A percentile compares a stretch with the other conserved stretches of the same genome.
phyloP scores from a whole-genome alignment of 164 flowering plant species.

The Annona squamosa region DNA sequence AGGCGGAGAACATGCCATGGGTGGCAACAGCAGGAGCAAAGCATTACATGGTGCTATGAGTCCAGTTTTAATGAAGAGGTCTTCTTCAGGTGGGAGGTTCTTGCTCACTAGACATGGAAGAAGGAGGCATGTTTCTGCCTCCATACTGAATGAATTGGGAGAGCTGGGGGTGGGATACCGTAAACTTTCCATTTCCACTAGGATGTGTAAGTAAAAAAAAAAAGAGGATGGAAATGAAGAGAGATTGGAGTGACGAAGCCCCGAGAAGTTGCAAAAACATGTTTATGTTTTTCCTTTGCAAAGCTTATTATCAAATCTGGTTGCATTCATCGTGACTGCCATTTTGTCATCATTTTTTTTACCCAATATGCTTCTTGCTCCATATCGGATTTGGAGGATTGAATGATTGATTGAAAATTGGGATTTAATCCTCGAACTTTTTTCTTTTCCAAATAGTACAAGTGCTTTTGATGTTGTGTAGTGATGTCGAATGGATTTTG shows the following conservation, averaged over 20 bases:
- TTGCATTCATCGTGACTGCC: too few relatives aligned
- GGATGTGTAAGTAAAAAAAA: background rate
- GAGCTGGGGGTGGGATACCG: background rate
- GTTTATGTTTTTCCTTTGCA: constrained; percentile 1
- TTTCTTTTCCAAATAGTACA: too few relatives aligned
- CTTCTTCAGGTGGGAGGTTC: constrained; percentile 62
- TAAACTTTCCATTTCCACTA: background rate
- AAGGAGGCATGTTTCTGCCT: constrained; percentile 16
- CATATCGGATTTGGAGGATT: too few relatives aligned
- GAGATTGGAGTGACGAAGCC: background rate
- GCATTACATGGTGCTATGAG: constrained; percentile 30
- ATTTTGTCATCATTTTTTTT: too few relatives aligned
- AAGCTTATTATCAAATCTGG: too few relatives aligned
- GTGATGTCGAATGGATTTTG: too few relatives aligned
- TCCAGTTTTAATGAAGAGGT: constrained; percentile 50
- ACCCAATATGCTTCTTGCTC: too few relatives aligned
- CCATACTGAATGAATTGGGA: constrained; percentile 7
- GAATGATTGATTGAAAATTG: too few relatives aligned
- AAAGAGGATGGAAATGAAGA: background rate
- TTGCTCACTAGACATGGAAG: constrained; percentile 33
- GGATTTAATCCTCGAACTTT: too few relatives aligned
- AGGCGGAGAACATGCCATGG: constrained; percentile 4
- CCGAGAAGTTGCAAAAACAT: background rate
- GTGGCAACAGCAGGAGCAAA: constrained; percentile 14
- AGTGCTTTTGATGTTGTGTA: too few relatives aligned